Evolutionary conservation across 1,139 yeast species (phyloP).

Genomic region (Saccharomyces pastorianus): DNA sequence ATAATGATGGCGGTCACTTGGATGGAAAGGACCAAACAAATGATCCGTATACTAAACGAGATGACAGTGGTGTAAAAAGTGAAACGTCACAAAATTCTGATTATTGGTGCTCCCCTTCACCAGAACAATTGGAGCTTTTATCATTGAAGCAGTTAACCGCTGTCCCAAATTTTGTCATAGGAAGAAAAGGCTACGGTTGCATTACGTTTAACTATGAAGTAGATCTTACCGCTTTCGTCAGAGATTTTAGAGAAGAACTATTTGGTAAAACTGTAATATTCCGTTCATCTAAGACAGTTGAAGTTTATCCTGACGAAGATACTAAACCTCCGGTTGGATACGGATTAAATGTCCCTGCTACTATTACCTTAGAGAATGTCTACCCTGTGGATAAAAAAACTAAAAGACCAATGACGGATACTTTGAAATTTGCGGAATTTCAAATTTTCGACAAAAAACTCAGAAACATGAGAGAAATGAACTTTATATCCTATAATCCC

Average conservation of each 20-base stretch:
- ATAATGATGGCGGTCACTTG: background rate
- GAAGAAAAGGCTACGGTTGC: slow-evolving; percentile 70
- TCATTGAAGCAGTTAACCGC: slow-evolving; percentile 45
- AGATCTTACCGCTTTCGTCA: slow-evolving; percentile 50
- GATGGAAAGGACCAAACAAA: background rate
- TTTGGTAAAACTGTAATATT: slow-evolving; percentile 57
- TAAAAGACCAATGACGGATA: slow-evolving; percentile 34
- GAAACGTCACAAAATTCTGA: slow-evolving; percentile 35
- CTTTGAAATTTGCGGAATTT: slow-evolving; percentile 37
- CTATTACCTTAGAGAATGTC: slow-evolving; percentile 63
- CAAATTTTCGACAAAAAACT: slow-evolving; percentile 44
- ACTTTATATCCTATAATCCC: slow-evolving; percentile 73
- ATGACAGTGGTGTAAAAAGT: background rate
- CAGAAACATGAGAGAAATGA: slow-evolving; percentile 55
- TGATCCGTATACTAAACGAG: background rate
- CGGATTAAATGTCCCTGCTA: slow-evolving; percentile 80
- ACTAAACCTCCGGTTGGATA: slow-evolving; percentile 58
- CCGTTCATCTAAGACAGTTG: slow-evolving; percentile 26
- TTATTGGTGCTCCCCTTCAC: slow-evolving; percentile 76
- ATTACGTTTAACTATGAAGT: slow-evolving; percentile 66
- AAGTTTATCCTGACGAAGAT: slow-evolving; percentile 44
- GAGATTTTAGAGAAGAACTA: slow-evolving; percentile 37
- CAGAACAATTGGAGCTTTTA: slow-evolving; percentile 44
- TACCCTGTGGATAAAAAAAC: slow-evolving; percentile 41
- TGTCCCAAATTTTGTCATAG: slow-evolving; percentile 67